These are phyloP conservation scores for Aechmea fasciata DNA, from an alignment of 176 grass and related monocot species.

Conservation along the genomic window DNA sequence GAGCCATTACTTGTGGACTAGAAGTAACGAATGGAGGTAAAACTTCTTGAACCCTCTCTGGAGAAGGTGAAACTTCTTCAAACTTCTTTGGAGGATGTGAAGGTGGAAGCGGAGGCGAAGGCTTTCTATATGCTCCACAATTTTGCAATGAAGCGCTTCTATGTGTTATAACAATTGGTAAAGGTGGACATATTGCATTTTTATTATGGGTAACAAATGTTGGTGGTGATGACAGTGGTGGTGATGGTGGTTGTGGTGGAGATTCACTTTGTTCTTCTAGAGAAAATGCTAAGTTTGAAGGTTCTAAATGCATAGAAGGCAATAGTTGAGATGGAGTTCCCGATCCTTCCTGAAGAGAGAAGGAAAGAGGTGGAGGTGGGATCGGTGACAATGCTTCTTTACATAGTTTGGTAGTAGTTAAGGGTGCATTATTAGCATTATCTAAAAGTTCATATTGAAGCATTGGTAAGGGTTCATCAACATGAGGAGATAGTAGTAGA, in stretches of 20 bases:
- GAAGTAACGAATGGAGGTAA: background rate
- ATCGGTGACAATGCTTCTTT: background rate
- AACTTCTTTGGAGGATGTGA: too few species aligned
- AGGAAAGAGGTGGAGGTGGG: background rate
- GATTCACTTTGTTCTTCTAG: background rate
- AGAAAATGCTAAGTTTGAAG: background rate
- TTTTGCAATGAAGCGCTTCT: background rate
- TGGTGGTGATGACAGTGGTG: background rate
- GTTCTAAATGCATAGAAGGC: background rate
- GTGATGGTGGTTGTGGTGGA: conserved; percentile 3
- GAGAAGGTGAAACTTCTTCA: background rate
- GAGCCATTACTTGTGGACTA: background rate
- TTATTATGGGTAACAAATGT: background rate
- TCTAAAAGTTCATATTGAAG: too few species aligned
- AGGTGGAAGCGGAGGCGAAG: background rate
- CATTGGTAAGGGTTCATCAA: background rate
- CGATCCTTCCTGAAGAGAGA: conserved; percentile 1
- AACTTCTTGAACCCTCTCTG: background rate
- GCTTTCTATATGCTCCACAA: background rate
- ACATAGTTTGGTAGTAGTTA: background rate
- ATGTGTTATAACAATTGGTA: background rate
- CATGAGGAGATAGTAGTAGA: background rate
- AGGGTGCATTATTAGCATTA: too few species aligned
- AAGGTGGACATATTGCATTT: background rate
- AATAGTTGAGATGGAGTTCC: conserved; percentile 7